Evolutionary conservation across 192 early-diverging fungal genomes (phyloP), one percentile per base, ranked within the genome.

Genomic region (Coemansia sp.): DNA sequence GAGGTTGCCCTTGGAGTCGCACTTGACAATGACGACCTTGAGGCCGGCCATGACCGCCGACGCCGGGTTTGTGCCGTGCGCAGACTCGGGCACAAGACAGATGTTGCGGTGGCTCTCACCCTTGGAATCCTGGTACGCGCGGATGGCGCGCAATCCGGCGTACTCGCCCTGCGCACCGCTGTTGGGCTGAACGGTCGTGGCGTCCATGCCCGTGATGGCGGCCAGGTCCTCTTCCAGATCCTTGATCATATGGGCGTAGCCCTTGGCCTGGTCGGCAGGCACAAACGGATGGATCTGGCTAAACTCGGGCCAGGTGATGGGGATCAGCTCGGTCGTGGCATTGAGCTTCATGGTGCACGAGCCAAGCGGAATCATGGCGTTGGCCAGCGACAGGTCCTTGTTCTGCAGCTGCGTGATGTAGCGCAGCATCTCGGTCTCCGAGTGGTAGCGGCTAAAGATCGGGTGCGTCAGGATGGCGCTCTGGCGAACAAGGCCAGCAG

Each of bases 291-390:
- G 97, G 57, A 99, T 88, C 72, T 87, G 85, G 64, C 85, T 85
- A 68, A 99, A 96, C 71, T 98, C 95, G 39, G 97, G 94, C 92
- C 94, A 97, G 23, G 97, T 98, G 49, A 99, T 88, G n/a, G 97
- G 97, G 69, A 99, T 99, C 92, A 99, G 97, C 83, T 99, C 94
- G 22, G 93, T 93, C 42, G 97, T 98, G 49, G 95, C 95, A 66
- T 99, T 99, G 18, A 99, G 85, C 87, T 99, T 98, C 97, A 99
- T 99, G 60, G 97, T 99, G 85, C 97, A 99, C 45, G 91, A 93
- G 30, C 97, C 97, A 24, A 99, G 85, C 50, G 97, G 93, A 62
- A 99, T 99, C 97, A 99, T 99, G 46, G 97, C 94, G 78, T 99
- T 90, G 55, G 90, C 91, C 54, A 99, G 82, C n/a, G 94, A 96